Evolutionary conservation across 192 early-diverging fungal genomes (phyloP), one percentile per base, ranked within the genome.

Genomic region (Haplosporangium gracile): DNA sequence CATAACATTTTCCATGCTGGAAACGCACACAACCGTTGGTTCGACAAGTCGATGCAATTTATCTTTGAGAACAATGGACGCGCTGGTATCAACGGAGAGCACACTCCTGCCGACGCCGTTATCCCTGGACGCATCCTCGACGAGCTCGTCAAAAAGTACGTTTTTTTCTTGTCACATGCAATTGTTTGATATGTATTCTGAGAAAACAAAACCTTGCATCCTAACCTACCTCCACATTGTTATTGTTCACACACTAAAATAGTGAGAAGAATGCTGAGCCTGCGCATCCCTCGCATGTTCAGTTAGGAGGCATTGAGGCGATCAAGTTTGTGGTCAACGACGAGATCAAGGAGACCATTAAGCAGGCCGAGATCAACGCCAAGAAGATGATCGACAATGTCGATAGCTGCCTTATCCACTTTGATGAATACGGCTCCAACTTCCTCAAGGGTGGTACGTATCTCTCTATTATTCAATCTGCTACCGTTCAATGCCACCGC

Each of bases 11-110:
- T 95, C 88, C 97, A 98, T 86, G 95, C 93, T 9, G 80, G 88
- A 51, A 90, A 96, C 38, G 97, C 92, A 4, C 85, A 85, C 68
- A 99, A 99, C 88, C 91, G 98, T 36, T 99, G 98, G 98, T 99
- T 97, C 91, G 98, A 99, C 90, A 99, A 99, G 91, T 89, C 97
- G 29, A 90, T 99, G 65, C 96, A 97, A 88, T 83, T 99, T 45
- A 93, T 99, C 57, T 93, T 99, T 45, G 87, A 96, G 72, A 93
- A 84, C 83, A 96, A 93, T 79, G 98, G 97, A 29, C 93, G 95
- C 42, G 92, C 95, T 49, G 98, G 98, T 82, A 91, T 97, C 72
- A 99, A 98, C 88, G 97, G 97, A 51, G 97, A 99, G 92, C 98
- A 99, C 89, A 91, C 97, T n/a, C 97, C 97, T 40, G 93, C 94